Base-by-base conservation (phyloP, 108 stramenopile species). In the Schizochytrium sp. region DNA sequence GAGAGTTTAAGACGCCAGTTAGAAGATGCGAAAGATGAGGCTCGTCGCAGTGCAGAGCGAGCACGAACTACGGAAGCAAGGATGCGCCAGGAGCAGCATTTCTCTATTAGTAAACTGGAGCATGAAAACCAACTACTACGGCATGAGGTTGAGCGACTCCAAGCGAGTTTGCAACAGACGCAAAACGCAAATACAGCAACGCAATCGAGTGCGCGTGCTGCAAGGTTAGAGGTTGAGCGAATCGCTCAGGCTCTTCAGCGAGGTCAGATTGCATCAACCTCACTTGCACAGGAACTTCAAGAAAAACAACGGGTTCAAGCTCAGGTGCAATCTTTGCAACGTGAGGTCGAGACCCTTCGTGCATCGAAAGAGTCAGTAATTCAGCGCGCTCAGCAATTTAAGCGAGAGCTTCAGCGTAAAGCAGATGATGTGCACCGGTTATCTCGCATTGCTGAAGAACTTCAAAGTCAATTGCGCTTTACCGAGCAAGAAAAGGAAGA, bases 121-220 rank as follows among this genome's bases (percentile, higher is more conserved):
- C 76, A 83, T 53, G 76, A 49, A 0, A 83, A 83, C 76, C 50
- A 83, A 38, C 0, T 83, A 28, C 76, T 83, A 8, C 76, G 76
- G 1, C 50, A 38, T 38, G 76, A 83, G 76, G 50, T 83, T 53
- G 50, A 83, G 76, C 76, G 76, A 47, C 15, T 53, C 50, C 76
- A 3, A 28, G 76, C 76, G 5, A 28, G 55, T 38, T 53, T 83
- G 3, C 76, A 83, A 53, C 76, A 83, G 55, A 53, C 76, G 5
- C 17, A 83, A 53, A 38, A 17, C 5, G 76, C 76, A 10, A 55
- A 49, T 53, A 53, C 28, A 10, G 76, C 76, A 47, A 55, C 76
- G 45, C 76, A 83, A 53, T 13, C 47, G 15, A 55, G 76, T 28
- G 76, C 76, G 53, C 64, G 64, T 7, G 28, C 12, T 7, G 64